These are phyloP conservation scores for Sporodiniella umbellata DNA, from an alignment of 371 early-diverging fungal species.

Conservation along the genomic window DNA sequence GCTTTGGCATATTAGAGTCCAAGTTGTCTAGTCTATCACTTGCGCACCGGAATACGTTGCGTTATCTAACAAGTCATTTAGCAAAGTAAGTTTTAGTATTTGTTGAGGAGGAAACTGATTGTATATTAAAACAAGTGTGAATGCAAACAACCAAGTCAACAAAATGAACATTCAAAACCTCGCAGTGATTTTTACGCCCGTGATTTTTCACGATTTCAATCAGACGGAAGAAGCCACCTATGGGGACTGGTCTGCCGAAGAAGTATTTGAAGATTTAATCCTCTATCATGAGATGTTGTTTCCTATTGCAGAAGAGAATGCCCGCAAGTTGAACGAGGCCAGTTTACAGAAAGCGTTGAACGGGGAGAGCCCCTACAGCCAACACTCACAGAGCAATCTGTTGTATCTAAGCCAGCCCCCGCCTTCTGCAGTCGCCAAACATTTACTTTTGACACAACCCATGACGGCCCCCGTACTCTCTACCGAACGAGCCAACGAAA, in stretches of 20 bases:
- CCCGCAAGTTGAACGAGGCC: conserved; percentile 8
- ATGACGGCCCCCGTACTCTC: conserved; percentile 11
- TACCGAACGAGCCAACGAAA: not conserved
- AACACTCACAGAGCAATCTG: conserved; percentile 20
- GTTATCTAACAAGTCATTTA: conserved; percentile 46
- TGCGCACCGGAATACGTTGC: conserved; percentile 51
- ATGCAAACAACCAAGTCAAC: conserved; percentile 34
- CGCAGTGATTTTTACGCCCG: conserved; percentile 44
- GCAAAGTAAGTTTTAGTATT: conserved; percentile 48
- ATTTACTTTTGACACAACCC: conserved; percentile 14
- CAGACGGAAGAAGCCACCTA: conserved; percentile 22
- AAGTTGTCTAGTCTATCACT: conserved; percentile 43
- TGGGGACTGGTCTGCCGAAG: conserved; percentile 27
- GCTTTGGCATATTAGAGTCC: conserved; percentile 20
- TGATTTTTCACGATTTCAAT: conserved; percentile 45
- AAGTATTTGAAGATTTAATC: conserved; percentile 30
- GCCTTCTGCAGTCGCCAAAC: not conserved
- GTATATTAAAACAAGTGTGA: too few species aligned
- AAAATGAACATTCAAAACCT: conserved; percentile 47
- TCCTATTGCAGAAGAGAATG: conserved; percentile 14
- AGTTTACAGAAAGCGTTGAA: conserved; percentile 12
- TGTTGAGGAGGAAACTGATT: too few species aligned
- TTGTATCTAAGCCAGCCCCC: conserved; percentile 6
- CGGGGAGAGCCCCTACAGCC: conserved; percentile 15
- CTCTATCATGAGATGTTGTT: conserved; percentile 18